A percentile compares a stretch with the other conserved stretches of the same genome.
phyloP scores from a whole-genome alignment of 83 land plant genomes.

The Picea engelmannii region DNA sequence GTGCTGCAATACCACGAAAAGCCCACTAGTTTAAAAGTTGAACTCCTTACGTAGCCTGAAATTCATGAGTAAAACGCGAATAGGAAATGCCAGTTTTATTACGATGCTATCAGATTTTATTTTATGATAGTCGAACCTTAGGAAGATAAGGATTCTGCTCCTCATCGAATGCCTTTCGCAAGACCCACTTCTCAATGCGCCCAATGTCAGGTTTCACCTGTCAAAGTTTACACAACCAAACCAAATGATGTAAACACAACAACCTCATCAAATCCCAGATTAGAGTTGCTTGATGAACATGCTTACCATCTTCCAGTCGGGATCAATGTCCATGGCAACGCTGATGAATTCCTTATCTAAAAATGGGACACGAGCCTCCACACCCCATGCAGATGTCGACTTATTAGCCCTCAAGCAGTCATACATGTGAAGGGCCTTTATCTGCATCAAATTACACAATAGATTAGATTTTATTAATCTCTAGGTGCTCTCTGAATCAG shows the following conservation, averaged over 20 bases:
- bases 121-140: constrained; percentile 26
- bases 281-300: too few relatives aligned
- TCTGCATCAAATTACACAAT: constrained; percentile 25
- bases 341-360: constrained; percentile 70
- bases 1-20: constrained; percentile 42
- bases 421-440: constrained; percentile 70
- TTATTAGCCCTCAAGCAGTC: constrained; percentile 82
- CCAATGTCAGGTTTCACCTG: constrained; percentile 29
- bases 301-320: constrained; percentile 70
- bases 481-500: too few relatives aligned
- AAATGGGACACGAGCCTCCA: constrained; percentile 79
- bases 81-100: too few relatives aligned
- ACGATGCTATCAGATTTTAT: too few relatives aligned
- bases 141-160: constrained; percentile 69
- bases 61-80: too few relatives aligned
- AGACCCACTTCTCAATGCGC: constrained; percentile 71
- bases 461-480: too few relatives aligned
- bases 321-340: constrained; percentile 70
- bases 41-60: too few relatives aligned
- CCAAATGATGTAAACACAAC: too few relatives aligned
- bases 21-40: too few relatives aligned
- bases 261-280: too few relatives aligned
- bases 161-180: constrained; percentile 74
- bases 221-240: too few relatives aligned
- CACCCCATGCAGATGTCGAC: constrained; percentile 78